phyloP scores from a whole-genome alignment of 306 rosid species.

The Cucumis melo region DNA sequence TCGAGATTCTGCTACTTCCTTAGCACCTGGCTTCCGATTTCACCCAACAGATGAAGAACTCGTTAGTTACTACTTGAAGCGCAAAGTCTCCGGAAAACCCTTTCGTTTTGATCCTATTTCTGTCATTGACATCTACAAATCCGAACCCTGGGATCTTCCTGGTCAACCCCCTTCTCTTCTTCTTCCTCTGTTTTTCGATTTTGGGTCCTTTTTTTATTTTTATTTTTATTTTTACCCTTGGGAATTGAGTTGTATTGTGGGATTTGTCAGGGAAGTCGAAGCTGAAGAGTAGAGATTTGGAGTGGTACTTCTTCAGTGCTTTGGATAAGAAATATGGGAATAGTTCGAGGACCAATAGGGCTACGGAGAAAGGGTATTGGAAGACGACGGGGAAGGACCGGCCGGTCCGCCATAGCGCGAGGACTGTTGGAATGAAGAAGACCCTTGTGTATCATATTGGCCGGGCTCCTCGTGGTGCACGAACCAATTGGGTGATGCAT shows the following conservation, averaged over 20 bases:
- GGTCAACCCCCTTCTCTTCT: constrained; percentile 17
- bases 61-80: constrained; percentile 55
- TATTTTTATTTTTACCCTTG: not conserved
- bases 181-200: not conserved
- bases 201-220: not conserved
- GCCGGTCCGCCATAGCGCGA: constrained; percentile 12
- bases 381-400: constrained; percentile 95
- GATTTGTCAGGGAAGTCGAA: constrained; percentile 37
- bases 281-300: constrained; percentile 67
- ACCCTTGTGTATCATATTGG: constrained; percentile 80
- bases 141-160: constrained; percentile 94
- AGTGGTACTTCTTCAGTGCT: constrained; percentile 82
- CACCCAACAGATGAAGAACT: constrained; percentile 93
- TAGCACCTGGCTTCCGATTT: constrained; percentile 87
- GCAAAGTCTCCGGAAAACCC: constrained; percentile 39
- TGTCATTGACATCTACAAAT: constrained; percentile 56
- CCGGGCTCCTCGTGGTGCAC: constrained; percentile 58
- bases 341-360: constrained; percentile 72
- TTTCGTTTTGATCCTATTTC: constrained; percentile 45
- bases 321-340: constrained; percentile 79
- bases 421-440: constrained; percentile 72
- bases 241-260: not conserved
- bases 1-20: constrained; percentile 18
- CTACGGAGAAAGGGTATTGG: constrained; percentile 85
- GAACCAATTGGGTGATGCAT: constrained; percentile 97